Percentiles rank a stretch among this genome's conserved stretches.
Conservation (phyloP, 192 early-diverging fungal species). For the Thamnidium elegans region DNA sequence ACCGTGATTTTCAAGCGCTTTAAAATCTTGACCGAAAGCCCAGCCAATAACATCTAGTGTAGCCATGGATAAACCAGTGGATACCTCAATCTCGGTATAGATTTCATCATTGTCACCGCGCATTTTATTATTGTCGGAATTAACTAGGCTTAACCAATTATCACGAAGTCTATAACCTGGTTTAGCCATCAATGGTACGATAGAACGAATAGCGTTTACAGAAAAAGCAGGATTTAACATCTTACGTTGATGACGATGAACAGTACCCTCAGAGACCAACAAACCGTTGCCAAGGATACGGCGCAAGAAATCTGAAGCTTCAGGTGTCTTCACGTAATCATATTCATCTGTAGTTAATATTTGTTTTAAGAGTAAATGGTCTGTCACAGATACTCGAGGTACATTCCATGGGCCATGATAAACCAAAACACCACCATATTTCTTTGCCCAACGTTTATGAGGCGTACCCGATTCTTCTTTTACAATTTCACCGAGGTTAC, state of each 20-base stretch:
- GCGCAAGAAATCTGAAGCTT: constrained; percentile 26
- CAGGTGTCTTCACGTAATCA: constrained; percentile 43
- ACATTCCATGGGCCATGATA: constrained; percentile 47
- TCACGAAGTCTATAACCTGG: constrained; percentile 31
- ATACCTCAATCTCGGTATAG: constrained; percentile 37
- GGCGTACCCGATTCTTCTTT: constrained; percentile 42
- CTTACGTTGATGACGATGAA: constrained; percentile 51
- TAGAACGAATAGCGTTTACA: constrained; percentile 39
- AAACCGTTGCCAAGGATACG: constrained; percentile 47
- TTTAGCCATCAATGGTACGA: constrained; percentile 40
- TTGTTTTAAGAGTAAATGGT: constrained; percentile 45
- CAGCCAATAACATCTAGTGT: constrained; percentile 49
- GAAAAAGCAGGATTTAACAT: constrained; percentile 57
- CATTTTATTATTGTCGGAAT: constrained; percentile 14
- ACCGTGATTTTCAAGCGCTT: constrained; percentile 24
- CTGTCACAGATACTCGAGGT: constrained; percentile 42
- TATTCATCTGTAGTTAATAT: constrained; percentile 44
- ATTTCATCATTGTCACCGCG: background rate
- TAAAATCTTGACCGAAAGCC: constrained; percentile 47
- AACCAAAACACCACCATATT: constrained; percentile 49
- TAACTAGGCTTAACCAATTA: constrained; percentile 37
- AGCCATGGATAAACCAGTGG: constrained; percentile 34
- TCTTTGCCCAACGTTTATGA: constrained; percentile 43
- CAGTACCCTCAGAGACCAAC: constrained; percentile 50
- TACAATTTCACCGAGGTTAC: constrained; percentile 45